Evolutionary conservation across 208 protist genomes (phyloP).

Genomic region (Endotrypanum monterogeii): DNA sequence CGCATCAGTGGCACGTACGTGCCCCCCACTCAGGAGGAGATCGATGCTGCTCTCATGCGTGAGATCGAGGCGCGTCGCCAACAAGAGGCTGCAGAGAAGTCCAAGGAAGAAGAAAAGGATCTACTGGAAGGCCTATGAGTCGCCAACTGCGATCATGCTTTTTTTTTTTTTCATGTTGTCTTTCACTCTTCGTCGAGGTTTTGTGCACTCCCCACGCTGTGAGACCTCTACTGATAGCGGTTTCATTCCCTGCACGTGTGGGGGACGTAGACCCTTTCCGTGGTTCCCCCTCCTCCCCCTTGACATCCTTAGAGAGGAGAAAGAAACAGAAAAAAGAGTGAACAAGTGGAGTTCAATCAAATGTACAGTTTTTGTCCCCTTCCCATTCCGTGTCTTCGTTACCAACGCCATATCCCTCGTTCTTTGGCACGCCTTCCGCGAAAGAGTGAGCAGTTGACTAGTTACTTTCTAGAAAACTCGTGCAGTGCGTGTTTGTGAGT

Average conservation of each 20-base stretch:
- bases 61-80: conserved; percentile 50
- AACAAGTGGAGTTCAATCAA: neutral
- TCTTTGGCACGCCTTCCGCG: too few species aligned
- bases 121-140: conserved; percentile 42
- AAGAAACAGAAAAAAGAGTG: neutral
- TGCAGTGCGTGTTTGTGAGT: too few species aligned
- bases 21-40: conserved; percentile 72
- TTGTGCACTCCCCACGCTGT: neutral
- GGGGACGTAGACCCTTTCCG: too few species aligned
- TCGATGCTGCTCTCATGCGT: conserved; percentile 46
- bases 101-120: conserved; percentile 39
- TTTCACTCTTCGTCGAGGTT: neutral
- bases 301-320: neutral
- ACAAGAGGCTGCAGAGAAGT: conserved; percentile 48
- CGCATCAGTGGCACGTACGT: conserved; percentile 88
- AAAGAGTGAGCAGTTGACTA: too few species aligned
- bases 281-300: neutral
- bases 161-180: neutral
- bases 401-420: too few species aligned
- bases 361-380: conserved; percentile 3
- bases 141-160: neutral
- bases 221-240: neutral
- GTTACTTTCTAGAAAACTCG: neutral
- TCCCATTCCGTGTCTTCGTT: neutral
- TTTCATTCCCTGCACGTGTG: neutral